phyloP scores from a whole-genome alignment of 208 protist species.

The Trypanosoma lewisi region DNA sequence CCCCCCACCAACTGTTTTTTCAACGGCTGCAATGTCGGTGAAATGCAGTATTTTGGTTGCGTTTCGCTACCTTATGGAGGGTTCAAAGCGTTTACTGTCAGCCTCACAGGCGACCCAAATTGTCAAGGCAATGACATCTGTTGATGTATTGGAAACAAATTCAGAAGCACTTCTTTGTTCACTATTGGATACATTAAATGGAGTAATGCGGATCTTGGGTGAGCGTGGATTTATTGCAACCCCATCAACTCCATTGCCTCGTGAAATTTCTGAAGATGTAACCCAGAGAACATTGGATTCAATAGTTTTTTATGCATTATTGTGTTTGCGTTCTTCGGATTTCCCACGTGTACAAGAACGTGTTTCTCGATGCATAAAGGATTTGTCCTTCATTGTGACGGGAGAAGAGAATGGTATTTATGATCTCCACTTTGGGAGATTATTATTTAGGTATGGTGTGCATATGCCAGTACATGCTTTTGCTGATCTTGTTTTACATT shows the following conservation, averaged over 20 bases:
- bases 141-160: slow-evolving; percentile 68
- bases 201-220: slow-evolving; percentile 42
- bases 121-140: slow-evolving; percentile 53
- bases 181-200: slow-evolving; percentile 46
- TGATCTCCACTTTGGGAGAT: slow-evolving; percentile 49
- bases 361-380: slow-evolving; percentile 33
- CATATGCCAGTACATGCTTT: slow-evolving; percentile 72
- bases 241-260: slow-evolving; percentile 48
- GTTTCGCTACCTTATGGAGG: slow-evolving; percentile 60
- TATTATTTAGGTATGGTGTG: slow-evolving; percentile 60
- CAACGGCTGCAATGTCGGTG: slow-evolving; percentile 68
- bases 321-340: slow-evolving; percentile 49
- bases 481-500: slow-evolving; percentile 59
- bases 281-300: slow-evolving; percentile 79
- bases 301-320: slow-evolving; percentile 70
- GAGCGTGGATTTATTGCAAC: slow-evolving; percentile 59
- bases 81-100: slow-evolving; percentile 63
- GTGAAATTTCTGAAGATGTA: slow-evolving; percentile 39
- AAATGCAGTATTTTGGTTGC: slow-evolving; percentile 77
- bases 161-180: slow-evolving; percentile 61
- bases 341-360: slow-evolving; percentile 39
- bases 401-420: slow-evolving; percentile 62
- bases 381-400: slow-evolving; percentile 64
- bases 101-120: slow-evolving; percentile 59
- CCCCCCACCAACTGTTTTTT: slow-evolving; percentile 70